A percentile compares a stretch with the other conserved stretches of the same genome.
Conservation (phyloP, 371 early-diverging fungal genomes). For the Coemansia sp. region DNA sequence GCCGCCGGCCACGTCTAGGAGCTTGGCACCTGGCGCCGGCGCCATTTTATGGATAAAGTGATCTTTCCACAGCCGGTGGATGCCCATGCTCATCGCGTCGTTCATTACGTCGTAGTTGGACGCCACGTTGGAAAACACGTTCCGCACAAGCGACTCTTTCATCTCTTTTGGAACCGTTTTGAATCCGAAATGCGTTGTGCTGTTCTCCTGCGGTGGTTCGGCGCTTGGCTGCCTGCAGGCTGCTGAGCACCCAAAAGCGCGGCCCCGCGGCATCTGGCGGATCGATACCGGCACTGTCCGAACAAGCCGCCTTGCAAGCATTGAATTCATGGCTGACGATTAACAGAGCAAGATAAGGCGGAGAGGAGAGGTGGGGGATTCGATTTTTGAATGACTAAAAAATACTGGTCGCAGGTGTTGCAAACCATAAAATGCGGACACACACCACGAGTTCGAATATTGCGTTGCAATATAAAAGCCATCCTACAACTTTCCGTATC, state of each 20-base stretch:
- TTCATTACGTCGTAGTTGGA: constrained; percentile 96
- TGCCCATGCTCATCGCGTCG: constrained; percentile 92
- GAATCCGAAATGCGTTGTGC: constrained; percentile 89
- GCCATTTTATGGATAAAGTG: constrained; percentile 82
- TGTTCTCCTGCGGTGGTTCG: not conserved
- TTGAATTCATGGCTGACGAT: not conserved
- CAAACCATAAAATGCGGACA: too few relatives aligned
- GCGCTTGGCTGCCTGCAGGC: not conserved
- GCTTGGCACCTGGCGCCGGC: constrained; percentile 79
- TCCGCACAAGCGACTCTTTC: constrained; percentile 86
- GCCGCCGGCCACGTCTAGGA: constrained; percentile 97
- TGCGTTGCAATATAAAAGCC: too few relatives aligned
- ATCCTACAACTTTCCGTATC: too few relatives aligned
- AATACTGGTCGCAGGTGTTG: too few relatives aligned
- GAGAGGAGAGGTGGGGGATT: too few relatives aligned
- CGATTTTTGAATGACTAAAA: too few relatives aligned
- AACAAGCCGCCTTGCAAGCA: not conserved
- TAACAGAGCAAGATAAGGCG: not conserved
- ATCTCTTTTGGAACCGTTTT: constrained; percentile 77
- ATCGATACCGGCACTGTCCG: not conserved
- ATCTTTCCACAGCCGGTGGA: constrained; percentile 96
- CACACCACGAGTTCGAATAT: too few relatives aligned
- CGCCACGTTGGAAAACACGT: constrained; percentile 93
- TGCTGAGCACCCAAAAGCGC: not conserved
- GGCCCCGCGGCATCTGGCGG: not conserved